Conservation (phyloP, 441 rosid species). For the Biscutella laevigata region DNA sequence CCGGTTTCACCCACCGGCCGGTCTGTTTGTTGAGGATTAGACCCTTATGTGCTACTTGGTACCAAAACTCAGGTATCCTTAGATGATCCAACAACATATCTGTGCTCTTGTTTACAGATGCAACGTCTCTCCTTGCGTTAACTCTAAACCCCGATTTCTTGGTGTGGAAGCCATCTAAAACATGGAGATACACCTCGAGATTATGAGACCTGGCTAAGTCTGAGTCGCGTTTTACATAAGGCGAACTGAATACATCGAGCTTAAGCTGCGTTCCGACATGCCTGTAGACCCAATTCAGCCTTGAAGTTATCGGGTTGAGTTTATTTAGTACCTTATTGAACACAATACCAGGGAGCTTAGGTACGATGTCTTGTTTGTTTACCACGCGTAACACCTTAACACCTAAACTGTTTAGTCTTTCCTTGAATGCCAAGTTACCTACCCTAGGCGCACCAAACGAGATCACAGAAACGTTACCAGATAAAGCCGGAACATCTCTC, state of each 20-base stretch:
- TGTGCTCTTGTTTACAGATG: conserved; percentile 53
- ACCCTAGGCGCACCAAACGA: conserved; percentile 56
- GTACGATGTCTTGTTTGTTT: conserved; percentile 47
- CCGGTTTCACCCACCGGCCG: conserved; percentile 49
- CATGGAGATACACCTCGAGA: conserved; percentile 52
- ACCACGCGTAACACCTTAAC: conserved; percentile 44
- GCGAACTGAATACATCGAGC: conserved; percentile 36
- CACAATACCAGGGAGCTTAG: conserved; percentile 47
- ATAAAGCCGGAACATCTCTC: conserved; percentile 27
- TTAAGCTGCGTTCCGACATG: conserved; percentile 46
- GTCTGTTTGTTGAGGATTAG: conserved; percentile 41
- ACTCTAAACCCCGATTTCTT: conserved; percentile 40
- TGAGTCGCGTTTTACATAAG: conserved; percentile 32
- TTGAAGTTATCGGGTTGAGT: conserved; percentile 35
- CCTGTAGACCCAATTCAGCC: conserved; percentile 47
- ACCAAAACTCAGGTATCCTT: conserved; percentile 57
- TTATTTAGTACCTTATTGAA: conserved; percentile 36
- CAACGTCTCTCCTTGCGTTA: conserved; percentile 59
- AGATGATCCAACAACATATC: conserved; percentile 60
- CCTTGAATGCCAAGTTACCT: conserved; percentile 43
- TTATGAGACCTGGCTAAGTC: conserved; percentile 39
- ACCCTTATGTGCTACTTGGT: conserved; percentile 56
- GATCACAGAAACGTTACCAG: conserved; percentile 35
- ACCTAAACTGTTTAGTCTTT: conserved; percentile 31
- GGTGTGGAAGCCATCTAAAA: conserved; percentile 51